Evolutionary conservation across 129 eudicot genomes (phyloP).

Genomic region (Ambrosia trifida): DNA sequence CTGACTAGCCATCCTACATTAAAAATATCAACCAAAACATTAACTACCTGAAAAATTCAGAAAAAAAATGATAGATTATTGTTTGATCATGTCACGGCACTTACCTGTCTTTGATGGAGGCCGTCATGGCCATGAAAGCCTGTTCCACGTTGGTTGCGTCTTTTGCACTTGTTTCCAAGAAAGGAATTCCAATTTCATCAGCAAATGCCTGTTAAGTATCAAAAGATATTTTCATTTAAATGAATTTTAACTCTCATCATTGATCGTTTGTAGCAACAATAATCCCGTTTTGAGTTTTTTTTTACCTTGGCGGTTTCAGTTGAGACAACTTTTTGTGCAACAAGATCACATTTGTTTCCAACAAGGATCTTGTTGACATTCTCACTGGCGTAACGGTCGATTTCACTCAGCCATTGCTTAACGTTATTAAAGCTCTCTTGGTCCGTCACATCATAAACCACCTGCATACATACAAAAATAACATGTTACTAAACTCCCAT

Average conservation of each 20-base stretch:
- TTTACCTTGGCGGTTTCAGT: slow-evolving; percentile 78
- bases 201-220: slow-evolving; percentile 72
- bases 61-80: background rate
- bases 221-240: background rate
- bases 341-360: slow-evolving; percentile 86
- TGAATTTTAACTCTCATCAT: background rate
- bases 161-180: slow-evolving; percentile 98
- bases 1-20: slow-evolving; percentile 80
- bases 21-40: background rate
- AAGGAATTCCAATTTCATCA: slow-evolving; percentile 96
- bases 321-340: slow-evolving; percentile 71
- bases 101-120: slow-evolving; percentile 79
- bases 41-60: background rate
- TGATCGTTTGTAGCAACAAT: background rate
- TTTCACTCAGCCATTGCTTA: slow-evolving; percentile 96
- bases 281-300: background rate
- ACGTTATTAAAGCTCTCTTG: slow-evolving; percentile 91
- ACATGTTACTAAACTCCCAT: background rate
- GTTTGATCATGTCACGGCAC: background rate
- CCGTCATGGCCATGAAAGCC: slow-evolving; percentile 99
- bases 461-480: slow-evolving; percentile 33
- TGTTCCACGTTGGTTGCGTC: slow-evolving; percentile 87
- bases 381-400: slow-evolving; percentile 93
- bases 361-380: slow-evolving; percentile 92
- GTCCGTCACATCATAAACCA: slow-evolving; percentile 96